These are phyloP conservation scores for Chaetomium fimeti DNA, from an alignment of 495 filamentous ascomycete species.

Conservation along the genomic window DNA sequence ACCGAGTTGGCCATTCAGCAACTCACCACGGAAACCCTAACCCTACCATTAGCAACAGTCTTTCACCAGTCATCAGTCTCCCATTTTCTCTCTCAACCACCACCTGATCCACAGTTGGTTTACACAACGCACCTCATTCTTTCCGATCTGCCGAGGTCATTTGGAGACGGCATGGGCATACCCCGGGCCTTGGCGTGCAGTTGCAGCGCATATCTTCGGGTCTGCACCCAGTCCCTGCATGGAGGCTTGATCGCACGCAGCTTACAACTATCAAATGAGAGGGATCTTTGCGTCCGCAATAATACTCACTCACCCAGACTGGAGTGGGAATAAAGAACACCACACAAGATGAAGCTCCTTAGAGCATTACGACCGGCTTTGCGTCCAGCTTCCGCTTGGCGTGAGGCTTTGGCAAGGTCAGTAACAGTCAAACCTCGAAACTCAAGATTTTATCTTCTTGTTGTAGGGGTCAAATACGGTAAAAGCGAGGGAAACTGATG, in stretches of 20 bases:
- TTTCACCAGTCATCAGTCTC: not conserved
- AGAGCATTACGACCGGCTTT: not conserved
- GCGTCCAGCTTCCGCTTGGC: not conserved
- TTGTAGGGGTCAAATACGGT: not conserved
- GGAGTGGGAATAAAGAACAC: not conserved
- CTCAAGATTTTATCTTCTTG: not conserved
- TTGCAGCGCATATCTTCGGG: slow-evolving; percentile 4
- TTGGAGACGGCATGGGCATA: not conserved
- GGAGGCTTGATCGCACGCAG: not conserved
- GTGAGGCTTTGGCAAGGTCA: slow-evolving; percentile 2
- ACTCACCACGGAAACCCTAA: no score
- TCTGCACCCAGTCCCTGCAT: not conserved
- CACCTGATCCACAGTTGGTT: not conserved
- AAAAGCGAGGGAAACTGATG: slow-evolving; percentile 1
- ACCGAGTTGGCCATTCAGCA: no score
- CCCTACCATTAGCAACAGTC: not conserved
- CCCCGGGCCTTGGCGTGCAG: slow-evolving; percentile 15
- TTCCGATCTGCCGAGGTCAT: slow-evolving; percentile 14
- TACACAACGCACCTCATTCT: not conserved
- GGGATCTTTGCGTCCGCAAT: no score
- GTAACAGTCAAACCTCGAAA: not conserved
- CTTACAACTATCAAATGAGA: not conserved
- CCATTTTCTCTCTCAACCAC: not conserved
- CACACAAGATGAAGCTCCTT: not conserved
- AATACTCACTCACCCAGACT: not conserved